A percentile compares a stretch with the other conserved stretches of the same genome.
Evolutionary conservation across 306 rosid species (phyloP).

Genomic region (Adenanthera pavonina): DNA sequence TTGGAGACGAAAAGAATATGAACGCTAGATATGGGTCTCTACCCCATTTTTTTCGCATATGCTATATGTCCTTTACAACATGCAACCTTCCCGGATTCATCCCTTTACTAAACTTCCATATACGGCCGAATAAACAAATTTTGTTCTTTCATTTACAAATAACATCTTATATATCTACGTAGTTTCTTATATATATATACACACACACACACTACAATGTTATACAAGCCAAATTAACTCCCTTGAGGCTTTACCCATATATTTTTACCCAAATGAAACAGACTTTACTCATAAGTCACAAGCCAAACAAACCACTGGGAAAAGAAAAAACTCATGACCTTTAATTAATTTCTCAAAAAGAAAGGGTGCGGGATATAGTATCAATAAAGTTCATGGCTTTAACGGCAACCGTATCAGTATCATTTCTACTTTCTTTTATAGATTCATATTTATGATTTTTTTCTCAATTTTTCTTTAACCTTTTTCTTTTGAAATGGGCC

Average conservation of each 20-base stretch:
- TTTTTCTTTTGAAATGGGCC: slow-evolving; percentile 40
- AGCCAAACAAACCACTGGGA: neutral
- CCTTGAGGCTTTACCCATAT: neutral
- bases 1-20: slow-evolving; percentile 45
- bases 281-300: neutral
- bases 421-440: neutral
- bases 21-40: neutral
- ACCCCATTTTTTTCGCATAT: neutral
- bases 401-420: slow-evolving; percentile 33
- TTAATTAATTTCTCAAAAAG: neutral
- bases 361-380: neutral
- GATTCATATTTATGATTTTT: slow-evolving; percentile 16
- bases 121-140: too few species aligned
- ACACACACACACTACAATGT: too few species aligned
- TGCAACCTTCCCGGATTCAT: neutral
- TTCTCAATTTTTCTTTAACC: neutral
- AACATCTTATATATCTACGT: neutral
- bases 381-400: slow-evolving; percentile 9
- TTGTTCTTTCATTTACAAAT: too few species aligned
- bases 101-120: neutral
- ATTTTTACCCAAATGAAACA: neutral
- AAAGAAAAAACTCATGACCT: neutral
- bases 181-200: too few species aligned
- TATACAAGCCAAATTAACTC: too few species aligned
- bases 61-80: neutral